A percentile compares a stretch with the other conserved stretches of the same genome.
phyloP scores from a whole-genome alignment of 441 rosid genomes.

The Euphorbia celastroides region DNA sequence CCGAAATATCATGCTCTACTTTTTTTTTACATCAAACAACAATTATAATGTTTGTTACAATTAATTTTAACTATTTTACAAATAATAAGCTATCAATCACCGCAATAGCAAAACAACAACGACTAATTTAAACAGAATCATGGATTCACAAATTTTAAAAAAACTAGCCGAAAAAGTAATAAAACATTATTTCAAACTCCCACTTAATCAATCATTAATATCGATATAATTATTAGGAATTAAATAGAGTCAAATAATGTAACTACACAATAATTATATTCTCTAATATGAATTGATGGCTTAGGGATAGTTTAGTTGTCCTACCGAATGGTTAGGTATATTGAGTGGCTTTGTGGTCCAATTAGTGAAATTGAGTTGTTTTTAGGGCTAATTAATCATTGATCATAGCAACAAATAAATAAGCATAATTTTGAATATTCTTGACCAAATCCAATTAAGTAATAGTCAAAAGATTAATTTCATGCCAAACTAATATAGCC shows the following conservation, averaged over 20 bases:
- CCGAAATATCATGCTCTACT: no score
- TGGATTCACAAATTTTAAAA: no score
- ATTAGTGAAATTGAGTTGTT: not conserved
- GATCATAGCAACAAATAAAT: not conserved
- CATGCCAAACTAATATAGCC: not conserved
- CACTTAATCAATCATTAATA: no score
- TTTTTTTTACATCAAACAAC: no score
- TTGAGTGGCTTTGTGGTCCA: constrained; percentile 3
- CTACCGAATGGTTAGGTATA: constrained; percentile 6
- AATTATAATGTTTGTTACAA: no score
- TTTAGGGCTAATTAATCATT: not conserved
- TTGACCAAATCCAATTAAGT: not conserved
- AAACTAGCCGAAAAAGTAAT: no score
- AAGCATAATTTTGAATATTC: not conserved
- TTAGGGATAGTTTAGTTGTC: not conserved
- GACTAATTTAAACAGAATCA: no score
- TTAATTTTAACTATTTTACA: no score
- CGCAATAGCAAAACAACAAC: no score
- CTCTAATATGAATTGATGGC: constrained; percentile 1
- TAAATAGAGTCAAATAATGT: not conserved
- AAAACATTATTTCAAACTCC: not conserved
- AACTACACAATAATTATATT: constrained; percentile 6
- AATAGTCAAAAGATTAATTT: not conserved
- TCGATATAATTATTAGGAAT: not conserved
- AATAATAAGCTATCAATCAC: no score